Percentiles rank a stretch among this genome's conserved stretches.
Evolutionary conservation across 163 green algal genomes (phyloP).

Genomic region (Coccomyxa subellipsoidea): DNA sequence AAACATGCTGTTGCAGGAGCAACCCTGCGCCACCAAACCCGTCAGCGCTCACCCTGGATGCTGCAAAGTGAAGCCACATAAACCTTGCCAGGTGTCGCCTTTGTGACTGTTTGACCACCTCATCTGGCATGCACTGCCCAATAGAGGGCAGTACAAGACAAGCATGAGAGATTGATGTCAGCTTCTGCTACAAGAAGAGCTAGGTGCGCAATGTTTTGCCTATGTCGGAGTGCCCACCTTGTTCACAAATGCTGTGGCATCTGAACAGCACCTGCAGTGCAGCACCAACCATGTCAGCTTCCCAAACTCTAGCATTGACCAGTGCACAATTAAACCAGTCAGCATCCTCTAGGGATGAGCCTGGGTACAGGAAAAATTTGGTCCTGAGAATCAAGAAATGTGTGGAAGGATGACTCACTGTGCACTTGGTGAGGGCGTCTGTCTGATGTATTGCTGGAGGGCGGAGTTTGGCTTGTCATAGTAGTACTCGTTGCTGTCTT

Average conservation of each 20-base stretch:
- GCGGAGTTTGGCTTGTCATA: background rate
- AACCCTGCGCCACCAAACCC: background rate
- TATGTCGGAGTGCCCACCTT: background rate
- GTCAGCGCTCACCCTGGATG: too few relatives aligned
- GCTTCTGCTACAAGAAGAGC: background rate
- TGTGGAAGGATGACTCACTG: background rate
- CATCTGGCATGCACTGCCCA: too few relatives aligned
- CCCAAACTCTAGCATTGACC: too few relatives aligned
- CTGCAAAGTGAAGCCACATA: too few relatives aligned
- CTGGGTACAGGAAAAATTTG: background rate
- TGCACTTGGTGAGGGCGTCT: background rate
- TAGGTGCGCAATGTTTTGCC: too few relatives aligned
- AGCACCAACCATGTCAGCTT: background rate
- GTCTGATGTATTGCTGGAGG: background rate
- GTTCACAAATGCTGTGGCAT: constrained; percentile 4
- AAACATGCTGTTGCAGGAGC: constrained; percentile 3
- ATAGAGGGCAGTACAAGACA: too few relatives aligned
- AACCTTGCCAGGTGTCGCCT: too few relatives aligned
- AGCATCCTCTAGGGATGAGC: too few relatives aligned
- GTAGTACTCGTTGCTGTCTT: background rate
- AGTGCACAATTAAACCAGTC: too few relatives aligned
- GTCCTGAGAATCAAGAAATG: background rate
- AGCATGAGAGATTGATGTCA: too few relatives aligned
- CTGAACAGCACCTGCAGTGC: constrained; percentile 4
- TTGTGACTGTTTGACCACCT: too few relatives aligned